These are phyloP conservation scores for Naumovozyma castellii DNA, from an alignment of 805 yeast genomes.

Conservation along the genomic window DNA sequence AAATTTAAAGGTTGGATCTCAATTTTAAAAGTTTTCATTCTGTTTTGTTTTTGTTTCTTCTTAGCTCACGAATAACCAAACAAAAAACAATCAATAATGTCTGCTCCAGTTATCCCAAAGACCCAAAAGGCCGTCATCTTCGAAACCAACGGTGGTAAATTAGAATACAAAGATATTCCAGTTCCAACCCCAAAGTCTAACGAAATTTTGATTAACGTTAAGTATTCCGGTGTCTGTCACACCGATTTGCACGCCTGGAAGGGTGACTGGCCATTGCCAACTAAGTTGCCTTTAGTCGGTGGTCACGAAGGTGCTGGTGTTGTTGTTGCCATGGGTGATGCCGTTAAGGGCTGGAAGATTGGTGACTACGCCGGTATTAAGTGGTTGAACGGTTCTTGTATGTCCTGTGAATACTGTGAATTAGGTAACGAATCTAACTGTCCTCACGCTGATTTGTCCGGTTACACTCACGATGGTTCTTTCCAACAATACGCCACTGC, in stretches of 20 bases:
- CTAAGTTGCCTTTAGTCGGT: constrained; percentile 54
- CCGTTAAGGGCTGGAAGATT: constrained; percentile 49
- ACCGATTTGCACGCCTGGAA: constrained; percentile 69
- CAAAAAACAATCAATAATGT: constrained; percentile 15
- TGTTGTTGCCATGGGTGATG: constrained; percentile 53
- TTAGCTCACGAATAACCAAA: constrained; percentile 1
- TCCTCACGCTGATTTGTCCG: constrained; percentile 58
- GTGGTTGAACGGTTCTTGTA: constrained; percentile 62
- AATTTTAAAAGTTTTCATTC: neutral
- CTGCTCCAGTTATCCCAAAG: constrained; percentile 31
- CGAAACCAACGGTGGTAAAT: constrained; percentile 34
- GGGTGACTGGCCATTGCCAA: constrained; percentile 59
- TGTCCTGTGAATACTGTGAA: constrained; percentile 56
- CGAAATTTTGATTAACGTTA: constrained; percentile 56
- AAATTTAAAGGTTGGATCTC: too few relatives aligned
- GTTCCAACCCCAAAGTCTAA: constrained; percentile 55
- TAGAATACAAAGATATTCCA: constrained; percentile 42
- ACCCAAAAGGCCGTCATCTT: constrained; percentile 45
- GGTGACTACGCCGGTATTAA: constrained; percentile 63
- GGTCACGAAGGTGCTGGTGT: constrained; percentile 72
- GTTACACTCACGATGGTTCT: constrained; percentile 64
- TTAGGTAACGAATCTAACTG: constrained; percentile 55
- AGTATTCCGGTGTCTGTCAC: constrained; percentile 69
- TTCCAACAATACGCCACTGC: constrained; percentile 62
- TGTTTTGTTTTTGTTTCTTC: neutral